Evolutionary conservation across 2,329 filamentous ascomycete species (phyloP), one percentile per base, ranked within the genome.

Genomic region (Microascus cirrosus): DNA sequence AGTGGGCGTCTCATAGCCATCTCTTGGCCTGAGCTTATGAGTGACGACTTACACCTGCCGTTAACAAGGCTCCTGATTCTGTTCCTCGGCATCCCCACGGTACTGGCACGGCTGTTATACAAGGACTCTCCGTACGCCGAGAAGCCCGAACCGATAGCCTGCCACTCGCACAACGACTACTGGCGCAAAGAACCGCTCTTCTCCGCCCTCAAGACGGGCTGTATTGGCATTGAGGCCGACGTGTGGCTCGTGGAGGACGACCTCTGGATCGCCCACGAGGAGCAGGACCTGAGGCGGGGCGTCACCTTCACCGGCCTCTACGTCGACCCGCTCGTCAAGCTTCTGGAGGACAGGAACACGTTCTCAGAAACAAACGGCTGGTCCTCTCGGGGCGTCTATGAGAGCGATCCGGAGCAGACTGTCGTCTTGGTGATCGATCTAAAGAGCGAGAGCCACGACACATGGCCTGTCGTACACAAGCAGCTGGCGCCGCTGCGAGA

Each of bases 121-220:
- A 28, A 24, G 34, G 45, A 48, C 35, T 58, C 57, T 11, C 39
- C 51, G 5, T 58, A 54, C 24, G 13, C 50, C 48, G 53, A 55
- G 32, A 59, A 52, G 20, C 55, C 58, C 7, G 53, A 73, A 2
- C 81, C 83, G 1, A 76, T 84, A 34, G 71, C 74, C 1, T 85
- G 83, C 61, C 84, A 87, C 66, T 85, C 81, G 1, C 85, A 89
- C 66, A 88, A 89, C 63, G 85, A 89, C 67, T 89, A 89, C 68
- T 86, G 82, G 82, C 79, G 83, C 54, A 73, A 74, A 20, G 73
- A 80, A 0, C 85, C 86, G 0, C 73, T 90, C 3, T 84, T 80
- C 63, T 81, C 82, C 12, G 86, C 86, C 24, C 67, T 86, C 1
- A 68, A 72, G 8, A 77, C 78, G 5, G 82, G 83, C 7, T 86